Conservation (phyloP, 2,329 filamentous ascomycete genomes). For the Onygenales sp. region DNA sequence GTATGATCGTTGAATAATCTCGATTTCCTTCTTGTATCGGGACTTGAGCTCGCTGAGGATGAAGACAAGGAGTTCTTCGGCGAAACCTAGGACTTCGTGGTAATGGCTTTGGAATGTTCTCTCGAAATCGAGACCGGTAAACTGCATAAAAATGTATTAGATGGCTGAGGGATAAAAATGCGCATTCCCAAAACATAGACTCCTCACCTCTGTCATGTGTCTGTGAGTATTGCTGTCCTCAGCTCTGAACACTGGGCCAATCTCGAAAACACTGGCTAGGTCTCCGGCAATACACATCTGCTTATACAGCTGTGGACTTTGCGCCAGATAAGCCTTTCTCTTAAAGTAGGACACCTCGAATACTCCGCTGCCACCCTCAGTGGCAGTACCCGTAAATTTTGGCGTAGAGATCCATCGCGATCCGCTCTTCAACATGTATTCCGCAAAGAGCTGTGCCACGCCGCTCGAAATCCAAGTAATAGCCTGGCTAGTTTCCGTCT, state of each 20-base stretch:
- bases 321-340: conserved; percentile 60
- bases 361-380: conserved; percentile 86
- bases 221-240: conserved; percentile 60
- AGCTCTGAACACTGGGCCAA: conserved; percentile 57
- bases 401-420: conserved; percentile 85
- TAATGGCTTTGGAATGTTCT: conserved; percentile 42
- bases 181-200: conserved; percentile 11
- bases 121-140: conserved; percentile 44
- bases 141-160: conserved; percentile 20
- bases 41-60: conserved; percentile 38
- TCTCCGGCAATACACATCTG: conserved; percentile 59
- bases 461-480: conserved; percentile 64
- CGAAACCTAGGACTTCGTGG: conserved; percentile 42
- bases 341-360: conserved; percentile 88
- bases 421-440: conserved; percentile 64
- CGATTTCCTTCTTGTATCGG: conserved; percentile 36
- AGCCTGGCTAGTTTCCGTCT: conserved; percentile 82
- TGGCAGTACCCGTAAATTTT: conserved; percentile 79
- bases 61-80: conserved; percentile 40
- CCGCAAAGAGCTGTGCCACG: conserved; percentile 60
- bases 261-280: conserved; percentile 55
- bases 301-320: conserved; percentile 58
- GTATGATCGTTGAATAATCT: conserved; percentile 39
- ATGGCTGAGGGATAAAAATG: not conserved
- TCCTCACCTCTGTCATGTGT: conserved; percentile 51